These are phyloP conservation scores for Penicillium sp. DNA, from an alignment of 2,329 filamentous ascomycete genomes.

Conservation along the genomic window DNA sequence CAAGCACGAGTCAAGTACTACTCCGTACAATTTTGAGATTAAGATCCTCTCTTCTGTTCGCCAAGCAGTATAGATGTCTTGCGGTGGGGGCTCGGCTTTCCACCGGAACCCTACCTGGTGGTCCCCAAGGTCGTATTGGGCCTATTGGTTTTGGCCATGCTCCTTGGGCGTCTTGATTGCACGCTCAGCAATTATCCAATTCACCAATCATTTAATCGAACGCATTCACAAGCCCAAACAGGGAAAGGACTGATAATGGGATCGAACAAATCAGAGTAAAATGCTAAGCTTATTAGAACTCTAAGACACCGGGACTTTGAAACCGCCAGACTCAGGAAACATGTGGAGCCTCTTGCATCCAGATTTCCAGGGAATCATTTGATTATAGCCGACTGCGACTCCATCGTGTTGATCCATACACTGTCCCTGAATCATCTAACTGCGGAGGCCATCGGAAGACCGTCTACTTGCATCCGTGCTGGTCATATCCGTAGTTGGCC, in stretches of 20 bases:
- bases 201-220: background rate
- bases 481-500: background rate
- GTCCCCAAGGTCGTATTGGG: background rate
- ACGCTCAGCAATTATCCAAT: background rate
- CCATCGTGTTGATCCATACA: background rate
- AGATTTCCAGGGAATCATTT: background rate
- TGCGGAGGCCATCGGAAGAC: background rate
- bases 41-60: background rate
- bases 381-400: background rate
- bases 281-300: background rate
- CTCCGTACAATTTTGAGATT: background rate
- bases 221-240: background rate
- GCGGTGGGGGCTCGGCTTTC: conserved; percentile 5
- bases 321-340: background rate
- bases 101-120: background rate
- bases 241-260: background rate
- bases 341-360: background rate
- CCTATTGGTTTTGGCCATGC: background rate
- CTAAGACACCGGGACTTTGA: background rate
- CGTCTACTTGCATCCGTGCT: background rate
- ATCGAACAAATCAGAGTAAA: background rate
- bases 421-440: background rate
- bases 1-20: background rate
- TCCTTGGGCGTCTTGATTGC: background rate
- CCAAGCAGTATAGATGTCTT: background rate